Evolutionary conservation across 2,329 filamentous ascomycete species (phyloP), one percentile per base, ranked within the genome.

Genomic region (Mollisia scopiformis): DNA sequence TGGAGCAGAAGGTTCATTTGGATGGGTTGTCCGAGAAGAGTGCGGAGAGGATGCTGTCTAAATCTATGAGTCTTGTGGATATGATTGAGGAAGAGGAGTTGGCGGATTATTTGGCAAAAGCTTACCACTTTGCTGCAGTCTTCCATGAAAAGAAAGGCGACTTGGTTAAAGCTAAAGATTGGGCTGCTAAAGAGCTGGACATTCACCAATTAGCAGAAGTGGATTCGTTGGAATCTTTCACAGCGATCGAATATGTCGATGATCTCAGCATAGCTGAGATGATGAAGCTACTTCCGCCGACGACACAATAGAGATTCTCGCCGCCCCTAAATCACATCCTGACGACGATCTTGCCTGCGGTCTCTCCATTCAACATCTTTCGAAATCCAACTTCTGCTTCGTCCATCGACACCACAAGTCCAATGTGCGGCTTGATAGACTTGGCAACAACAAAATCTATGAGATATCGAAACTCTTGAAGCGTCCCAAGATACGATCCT

Each of bases 1-100:
- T 79, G 21, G 71, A 77, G 21, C 52, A 64, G n/a, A 73, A 73
- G 64, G 70, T 70, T 11, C 52, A 43, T 21, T 13, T 19, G 14
- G 19, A 52, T 6, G 62, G 35, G 21, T 54, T 58, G 35, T 65
- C 66, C 41, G 28, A 16, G 13, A 49, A 61, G 7, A 59, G 49
- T 35, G 62, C 57, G 31, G 57, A 46, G 50, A 66, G 51, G 57
- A 37, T 43, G 61, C 57, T 67, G 25, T 39, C 43, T n/a, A 65
- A 67, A 27, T 62, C 68, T 1, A 39, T 62, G 21, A 54, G 46
- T 23, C 55, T 73, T 19, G 61, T 70, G 19, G 58, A 57, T 7
- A 59, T 71, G 37, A 56, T 71, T 6, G 64, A 68, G 51, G 66
- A 66, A 33, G 67, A 68, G 50, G 66, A 64, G 1, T 52, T 72